Evolutionary conservation across 305 asterid genomes (phyloP).

Genomic region (Solanum hybrid): DNA sequence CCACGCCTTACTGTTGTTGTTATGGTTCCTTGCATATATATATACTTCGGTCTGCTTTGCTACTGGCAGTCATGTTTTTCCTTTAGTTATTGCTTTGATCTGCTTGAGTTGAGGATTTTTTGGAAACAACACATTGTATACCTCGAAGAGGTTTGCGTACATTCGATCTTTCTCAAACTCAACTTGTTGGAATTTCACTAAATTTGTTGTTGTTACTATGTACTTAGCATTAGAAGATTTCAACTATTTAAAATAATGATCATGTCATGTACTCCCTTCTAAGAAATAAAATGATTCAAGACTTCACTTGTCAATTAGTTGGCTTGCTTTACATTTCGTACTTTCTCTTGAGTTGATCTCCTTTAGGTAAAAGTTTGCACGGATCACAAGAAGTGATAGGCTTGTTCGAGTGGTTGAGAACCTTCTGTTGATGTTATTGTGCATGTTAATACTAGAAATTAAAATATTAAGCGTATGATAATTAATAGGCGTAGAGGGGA

Average conservation of each 20-base stretch:
- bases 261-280: not conserved
- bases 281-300: not conserved
- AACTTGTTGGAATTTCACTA: no score
- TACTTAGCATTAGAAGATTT: not conserved
- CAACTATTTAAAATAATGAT: not conserved
- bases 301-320: not conserved
- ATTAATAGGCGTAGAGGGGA: not conserved
- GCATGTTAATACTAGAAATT: not conserved
- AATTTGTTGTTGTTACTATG: not conserved
- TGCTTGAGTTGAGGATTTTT: no score
- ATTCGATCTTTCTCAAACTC: no score
- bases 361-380: not conserved
- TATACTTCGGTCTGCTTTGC: not conserved
- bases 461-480: not conserved
- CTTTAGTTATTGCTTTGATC: not conserved
- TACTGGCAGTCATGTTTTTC: not conserved
- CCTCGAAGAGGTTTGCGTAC: not conserved
- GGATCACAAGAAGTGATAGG: not conserved
- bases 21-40: not conserved
- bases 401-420: not conserved
- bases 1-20: not conserved
- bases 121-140: rapidly evolving
- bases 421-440: no score
- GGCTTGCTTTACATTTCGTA: not conserved
- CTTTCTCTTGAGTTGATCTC: not conserved